A percentile compares a stretch with the other conserved stretches of the same genome.
These are phyloP conservation scores for Tolypocladium amazonense DNA, from an alignment of 2,329 filamentous ascomycete species.

Conservation along the genomic window DNA sequence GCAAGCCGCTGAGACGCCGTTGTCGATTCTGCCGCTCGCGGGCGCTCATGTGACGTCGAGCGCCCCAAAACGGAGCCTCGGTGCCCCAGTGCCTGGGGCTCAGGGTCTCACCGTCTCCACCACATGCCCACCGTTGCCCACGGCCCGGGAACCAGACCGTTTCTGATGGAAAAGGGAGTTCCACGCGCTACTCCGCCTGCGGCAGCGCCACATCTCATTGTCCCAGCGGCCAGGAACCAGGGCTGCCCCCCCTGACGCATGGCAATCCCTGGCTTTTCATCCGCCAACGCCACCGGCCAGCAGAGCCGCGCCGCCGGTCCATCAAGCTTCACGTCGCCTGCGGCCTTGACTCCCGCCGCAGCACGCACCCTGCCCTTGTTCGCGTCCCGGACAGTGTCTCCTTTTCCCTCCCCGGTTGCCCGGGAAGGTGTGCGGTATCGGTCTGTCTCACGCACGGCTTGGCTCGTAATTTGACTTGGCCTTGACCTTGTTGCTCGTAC, in stretches of 20 bases:
- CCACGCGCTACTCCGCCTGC: background rate
- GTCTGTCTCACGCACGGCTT: background rate
- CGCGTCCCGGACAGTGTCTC: background rate
- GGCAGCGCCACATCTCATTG: background rate
- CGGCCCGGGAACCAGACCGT: background rate
- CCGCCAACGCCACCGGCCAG: background rate
- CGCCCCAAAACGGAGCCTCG: background rate
- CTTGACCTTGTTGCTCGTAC: background rate
- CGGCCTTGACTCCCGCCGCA: background rate
- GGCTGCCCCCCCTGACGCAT: background rate
- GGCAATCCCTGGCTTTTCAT: background rate
- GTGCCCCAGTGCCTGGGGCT: no score
- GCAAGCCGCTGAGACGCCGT: background rate
- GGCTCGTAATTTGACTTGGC: background rate
- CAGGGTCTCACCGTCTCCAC: background rate
- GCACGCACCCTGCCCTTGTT: background rate
- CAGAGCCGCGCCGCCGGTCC: background rate
- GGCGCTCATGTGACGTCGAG: background rate
- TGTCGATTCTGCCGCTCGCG: no score
- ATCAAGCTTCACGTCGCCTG: background rate
- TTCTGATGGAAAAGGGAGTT: background rate
- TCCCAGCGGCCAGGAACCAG: background rate
- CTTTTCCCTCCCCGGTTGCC: no score
- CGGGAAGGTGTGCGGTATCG: background rate
- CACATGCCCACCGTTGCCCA: background rate